Conservation (phyloP, 768 basidiomycete species). For the Termitomyces sp. region DNA sequence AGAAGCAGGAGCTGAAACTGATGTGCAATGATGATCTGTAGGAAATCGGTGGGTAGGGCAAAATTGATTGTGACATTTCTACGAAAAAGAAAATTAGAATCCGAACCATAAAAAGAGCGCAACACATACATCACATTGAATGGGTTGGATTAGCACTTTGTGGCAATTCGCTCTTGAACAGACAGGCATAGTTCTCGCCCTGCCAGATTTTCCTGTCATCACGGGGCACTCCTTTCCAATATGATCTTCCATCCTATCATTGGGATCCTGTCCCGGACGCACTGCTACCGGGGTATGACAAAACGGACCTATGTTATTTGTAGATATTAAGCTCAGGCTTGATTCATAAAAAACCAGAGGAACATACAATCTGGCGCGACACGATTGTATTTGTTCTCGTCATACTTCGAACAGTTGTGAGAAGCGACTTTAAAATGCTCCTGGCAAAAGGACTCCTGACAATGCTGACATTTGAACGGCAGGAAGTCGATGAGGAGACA, state of each 20-base stretch:
- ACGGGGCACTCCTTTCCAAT: conserved; percentile 61
- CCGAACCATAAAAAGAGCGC: not conserved
- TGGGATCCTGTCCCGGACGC: conserved; percentile 75
- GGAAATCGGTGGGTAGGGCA: conserved; percentile 81
- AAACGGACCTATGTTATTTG: conserved; percentile 51
- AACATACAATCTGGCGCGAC: conserved; percentile 70
- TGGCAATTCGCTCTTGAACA: conserved; percentile 62
- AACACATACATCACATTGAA: conserved; percentile 63
- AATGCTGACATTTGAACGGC: conserved; percentile 85
- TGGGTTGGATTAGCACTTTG: conserved; percentile 71
- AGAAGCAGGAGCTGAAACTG: conserved; percentile 18
- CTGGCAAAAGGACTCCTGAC: conserved; percentile 63
- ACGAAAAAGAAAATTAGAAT: not conserved
- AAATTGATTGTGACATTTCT: conserved; percentile 72
- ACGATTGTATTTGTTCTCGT: conserved; percentile 65
- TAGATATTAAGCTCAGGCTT: not conserved
- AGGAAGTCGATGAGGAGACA: conserved; percentile 80
- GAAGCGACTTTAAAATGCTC: conserved; percentile 71
- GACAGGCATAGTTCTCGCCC: conserved; percentile 42
- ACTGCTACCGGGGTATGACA: conserved; percentile 75
- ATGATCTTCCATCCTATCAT: conserved; percentile 76
- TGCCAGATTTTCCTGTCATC: conserved; percentile 55
- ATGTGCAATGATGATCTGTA: conserved; percentile 56
- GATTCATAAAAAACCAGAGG: not conserved
- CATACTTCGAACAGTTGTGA: conserved; percentile 67